A percentile compares a stretch with the other conserved stretches of the same genome.
phyloP scores from a whole-genome alignment of 192 early-diverging fungal species.

The Thamnidium elegans region DNA sequence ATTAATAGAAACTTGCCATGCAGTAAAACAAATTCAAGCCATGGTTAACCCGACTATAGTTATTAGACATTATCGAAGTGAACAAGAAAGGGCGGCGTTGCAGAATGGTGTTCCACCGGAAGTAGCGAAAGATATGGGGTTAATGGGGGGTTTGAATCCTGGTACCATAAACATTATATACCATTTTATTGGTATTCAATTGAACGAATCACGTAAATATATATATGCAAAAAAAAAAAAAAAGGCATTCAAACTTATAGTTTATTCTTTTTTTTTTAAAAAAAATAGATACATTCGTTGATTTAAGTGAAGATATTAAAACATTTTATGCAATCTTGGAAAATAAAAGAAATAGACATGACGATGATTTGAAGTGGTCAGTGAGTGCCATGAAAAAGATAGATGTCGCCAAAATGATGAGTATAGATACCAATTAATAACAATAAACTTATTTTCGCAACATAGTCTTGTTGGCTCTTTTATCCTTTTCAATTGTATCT shows the following conservation, averaged over 20 bases:
- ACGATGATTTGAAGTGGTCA: constrained; percentile 7
- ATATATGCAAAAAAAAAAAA: not conserved
- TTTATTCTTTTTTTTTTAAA: not conserved
- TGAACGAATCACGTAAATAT: not conserved
- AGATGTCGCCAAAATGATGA: not conserved
- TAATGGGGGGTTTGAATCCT: constrained; percentile 1
- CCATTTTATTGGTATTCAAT: constrained; percentile 21
- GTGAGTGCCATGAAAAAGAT: not conserved
- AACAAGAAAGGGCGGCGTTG: constrained; percentile 10
- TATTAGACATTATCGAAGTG: constrained; percentile 5
- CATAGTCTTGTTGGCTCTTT: not conserved
- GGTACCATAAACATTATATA: constrained; percentile 17
- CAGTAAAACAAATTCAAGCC: constrained; percentile 10
- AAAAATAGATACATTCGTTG: not conserved
- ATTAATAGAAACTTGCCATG: not conserved
- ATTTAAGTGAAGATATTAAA: not conserved
- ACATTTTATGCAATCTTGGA: not conserved
- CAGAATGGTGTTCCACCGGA: not conserved
- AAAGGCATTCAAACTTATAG: too few relatives aligned
- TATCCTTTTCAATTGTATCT: constrained; percentile 28
- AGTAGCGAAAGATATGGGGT: not conserved
- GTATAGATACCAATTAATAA: not conserved
- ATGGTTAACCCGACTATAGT: not conserved
- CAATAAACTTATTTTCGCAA: not conserved
- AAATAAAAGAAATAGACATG: constrained; percentile 7